Base-by-base conservation (phyloP, 1,284 basidiomycete species). In the Boletus sp. region DNA sequence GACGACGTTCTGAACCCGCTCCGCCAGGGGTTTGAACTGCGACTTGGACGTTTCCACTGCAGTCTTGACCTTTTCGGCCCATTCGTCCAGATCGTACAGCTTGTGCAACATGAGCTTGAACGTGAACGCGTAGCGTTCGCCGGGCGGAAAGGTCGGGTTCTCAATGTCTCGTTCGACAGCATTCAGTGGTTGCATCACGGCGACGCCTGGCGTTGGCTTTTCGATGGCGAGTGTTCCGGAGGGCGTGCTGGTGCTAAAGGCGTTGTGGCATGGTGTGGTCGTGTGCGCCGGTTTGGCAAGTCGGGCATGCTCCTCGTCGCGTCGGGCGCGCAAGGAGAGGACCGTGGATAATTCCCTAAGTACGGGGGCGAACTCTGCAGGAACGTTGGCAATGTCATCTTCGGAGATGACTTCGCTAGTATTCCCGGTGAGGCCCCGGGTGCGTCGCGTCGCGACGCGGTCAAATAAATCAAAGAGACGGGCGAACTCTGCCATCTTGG, bases 51-150 rank as follows among this genome's bases (percentile, higher is more conserved):
- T 68, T 57, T 75, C 72, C 57, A 84, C 60, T 36, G 77, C 73
- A 25, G 73, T 72, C 57, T 75, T 75, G 46, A 83, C 76, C 64
- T 78, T 81, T 53, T 67, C 68, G 2, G 67, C 70, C 77, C 82
- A 84, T 44, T 82, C 80, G n/a, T 75, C 75, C 49, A 76, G 62
- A 48, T 75, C 71, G 62, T 83, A 82, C 9, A 83, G 68, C 58
- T 80, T 77, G 67, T 84, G 78, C 46, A 83, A 59, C 76, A 81
- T 78, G 57, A 80, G 69, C 57, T 76, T 77, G 71, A 83, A 84
- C 23, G 78, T 83, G 68, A 84, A 84, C 14, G 72, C 71, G 57
- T 75, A 79, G 17, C 67, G 66, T 50, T 69, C 69, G 2, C 56
- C 69, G 5, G 73, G 55, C 3, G 75, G 75, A 49, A 80, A 80